These are phyloP conservation scores for Collybia sordida DNA, from an alignment of 768 basidiomycete genomes.

Conservation along the genomic window DNA sequence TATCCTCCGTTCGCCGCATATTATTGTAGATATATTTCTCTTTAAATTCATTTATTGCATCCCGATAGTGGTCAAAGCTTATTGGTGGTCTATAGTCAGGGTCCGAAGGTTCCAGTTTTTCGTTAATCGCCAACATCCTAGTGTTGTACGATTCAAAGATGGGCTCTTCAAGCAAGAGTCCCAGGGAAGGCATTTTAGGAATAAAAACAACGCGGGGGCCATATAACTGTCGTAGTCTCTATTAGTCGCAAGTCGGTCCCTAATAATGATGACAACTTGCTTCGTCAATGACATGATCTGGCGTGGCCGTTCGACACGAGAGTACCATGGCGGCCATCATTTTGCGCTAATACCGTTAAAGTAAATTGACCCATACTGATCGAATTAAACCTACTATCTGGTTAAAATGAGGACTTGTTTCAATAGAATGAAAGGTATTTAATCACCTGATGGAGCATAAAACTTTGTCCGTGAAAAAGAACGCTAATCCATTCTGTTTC, in stretches of 20 bases:
- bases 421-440: slow-evolving; percentile 3
- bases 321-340: slow-evolving; percentile 93
- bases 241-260: not conserved
- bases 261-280: slow-evolving; percentile 31
- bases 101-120: slow-evolving; percentile 51
- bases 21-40: slow-evolving; percentile 80
- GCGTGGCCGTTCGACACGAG: slow-evolving; percentile 71
- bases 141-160: slow-evolving; percentile 79
- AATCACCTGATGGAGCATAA: slow-evolving; percentile 96
- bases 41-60: slow-evolving; percentile 80
- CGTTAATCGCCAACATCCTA: slow-evolving; percentile 48
- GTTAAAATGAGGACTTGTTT: not conserved
- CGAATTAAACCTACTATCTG: slow-evolving; percentile 47
- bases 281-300: slow-evolving; percentile 72
- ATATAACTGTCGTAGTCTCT: slow-evolving; percentile 53
- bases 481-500: slow-evolving; percentile 95
- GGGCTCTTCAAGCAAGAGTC: slow-evolving; percentile 86
- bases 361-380: slow-evolving; percentile 14
- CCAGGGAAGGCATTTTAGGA: slow-evolving; percentile 95
- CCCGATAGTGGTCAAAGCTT: slow-evolving; percentile 67
- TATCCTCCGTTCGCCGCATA: slow-evolving; percentile 84
- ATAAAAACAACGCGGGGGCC: slow-evolving; percentile 76
- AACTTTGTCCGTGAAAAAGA: slow-evolving; percentile 93
- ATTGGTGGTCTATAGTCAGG: slow-evolving; percentile 70
- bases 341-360: slow-evolving; percentile 69